Evolutionary conservation across 768 basidiomycete species (phyloP).

Genomic region (Kwoniella pini): DNA sequence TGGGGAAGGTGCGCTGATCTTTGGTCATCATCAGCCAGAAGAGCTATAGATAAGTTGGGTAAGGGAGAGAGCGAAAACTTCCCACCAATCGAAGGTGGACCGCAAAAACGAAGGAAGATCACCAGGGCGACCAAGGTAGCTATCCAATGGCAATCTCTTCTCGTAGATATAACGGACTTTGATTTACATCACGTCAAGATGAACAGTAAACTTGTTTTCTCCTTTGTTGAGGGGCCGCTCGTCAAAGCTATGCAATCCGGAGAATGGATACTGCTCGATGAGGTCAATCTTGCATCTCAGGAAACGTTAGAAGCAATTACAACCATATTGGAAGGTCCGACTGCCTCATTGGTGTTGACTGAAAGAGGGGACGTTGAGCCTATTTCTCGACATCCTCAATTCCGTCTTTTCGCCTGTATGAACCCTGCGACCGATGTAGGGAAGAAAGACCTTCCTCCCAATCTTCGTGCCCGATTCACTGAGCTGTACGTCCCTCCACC

Average conservation of each 20-base stretch:
- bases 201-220: slow-evolving; percentile 86
- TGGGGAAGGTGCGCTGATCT: slow-evolving; percentile 82
- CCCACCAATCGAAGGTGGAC: slow-evolving; percentile 53
- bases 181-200: slow-evolving; percentile 81
- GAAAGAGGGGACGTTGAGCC: slow-evolving; percentile 90
- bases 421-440: slow-evolving; percentile 99
- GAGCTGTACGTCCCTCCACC: slow-evolving; percentile 95
- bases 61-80: slow-evolving; percentile 12
- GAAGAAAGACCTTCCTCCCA: slow-evolving; percentile 92
- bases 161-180: slow-evolving; percentile 71
- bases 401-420: slow-evolving; percentile 98
- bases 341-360: slow-evolving; percentile 85
- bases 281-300: slow-evolving; percentile 89
- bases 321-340: slow-evolving; percentile 78
- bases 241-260: slow-evolving; percentile 83
- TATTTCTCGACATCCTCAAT: slow-evolving; percentile 87
- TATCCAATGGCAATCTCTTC: slow-evolving; percentile 68
- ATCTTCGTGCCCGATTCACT: slow-evolving; percentile 86
- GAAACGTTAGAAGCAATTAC: slow-evolving; percentile 94
- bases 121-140: slow-evolving; percentile 46
- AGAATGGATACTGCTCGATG: slow-evolving; percentile 93
- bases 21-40: slow-evolving; percentile 62
- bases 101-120: slow-evolving; percentile 72
- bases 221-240: slow-evolving; percentile 94
- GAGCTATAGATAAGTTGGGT: slow-evolving; percentile 58